Conservation (phyloP, 2,329 filamentous ascomycete genomes). For the Emericellopsis atlantica region DNA sequence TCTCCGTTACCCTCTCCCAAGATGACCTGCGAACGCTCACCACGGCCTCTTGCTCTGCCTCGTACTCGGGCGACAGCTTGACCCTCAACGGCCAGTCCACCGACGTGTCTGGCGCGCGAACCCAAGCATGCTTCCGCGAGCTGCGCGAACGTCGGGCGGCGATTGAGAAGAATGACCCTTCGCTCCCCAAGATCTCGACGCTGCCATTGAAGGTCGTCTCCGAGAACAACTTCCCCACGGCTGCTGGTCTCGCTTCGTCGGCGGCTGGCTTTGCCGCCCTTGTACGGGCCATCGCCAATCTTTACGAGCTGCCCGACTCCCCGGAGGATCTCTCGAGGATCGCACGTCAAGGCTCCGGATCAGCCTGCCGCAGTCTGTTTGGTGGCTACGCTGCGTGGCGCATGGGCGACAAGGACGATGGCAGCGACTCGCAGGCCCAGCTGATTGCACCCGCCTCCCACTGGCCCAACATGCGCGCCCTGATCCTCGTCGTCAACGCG, state of each 20-base stretch:
- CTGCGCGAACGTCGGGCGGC: conserved; percentile 65
- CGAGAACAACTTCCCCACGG: conserved; percentile 98
- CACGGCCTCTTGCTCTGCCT: conserved; percentile 76
- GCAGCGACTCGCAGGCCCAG: conserved; percentile 76
- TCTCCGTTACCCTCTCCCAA: conserved; percentile 93
- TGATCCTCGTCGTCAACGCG: conserved; percentile 82
- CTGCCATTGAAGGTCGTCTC: conserved; percentile 77
- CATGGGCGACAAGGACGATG: conserved; percentile 62
- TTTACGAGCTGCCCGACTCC: conserved; percentile 74
- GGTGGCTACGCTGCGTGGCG: conserved; percentile 96
- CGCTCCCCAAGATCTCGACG: conserved; percentile 69
- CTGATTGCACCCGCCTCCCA: conserved; percentile 79
- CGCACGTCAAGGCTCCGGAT: conserved; percentile 87
- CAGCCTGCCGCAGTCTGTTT: conserved; percentile 84
- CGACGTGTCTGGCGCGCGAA: conserved; percentile 77
- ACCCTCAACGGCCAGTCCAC: conserved; percentile 74
- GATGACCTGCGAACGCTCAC: conserved; percentile 89
- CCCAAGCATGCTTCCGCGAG: conserved; percentile 87
- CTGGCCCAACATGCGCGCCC: conserved; percentile 90
- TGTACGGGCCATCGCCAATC: conserved; percentile 77
- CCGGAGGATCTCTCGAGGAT: conserved; percentile 78
- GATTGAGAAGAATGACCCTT: conserved; percentile 59
- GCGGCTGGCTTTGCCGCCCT: conserved; percentile 58
- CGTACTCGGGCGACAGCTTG: conserved; percentile 60
- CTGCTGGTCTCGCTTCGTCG: conserved; percentile 71